These are phyloP conservation scores for Suillus bovinus DNA, from an alignment of 768 basidiomycete species.

Conservation along the genomic window DNA sequence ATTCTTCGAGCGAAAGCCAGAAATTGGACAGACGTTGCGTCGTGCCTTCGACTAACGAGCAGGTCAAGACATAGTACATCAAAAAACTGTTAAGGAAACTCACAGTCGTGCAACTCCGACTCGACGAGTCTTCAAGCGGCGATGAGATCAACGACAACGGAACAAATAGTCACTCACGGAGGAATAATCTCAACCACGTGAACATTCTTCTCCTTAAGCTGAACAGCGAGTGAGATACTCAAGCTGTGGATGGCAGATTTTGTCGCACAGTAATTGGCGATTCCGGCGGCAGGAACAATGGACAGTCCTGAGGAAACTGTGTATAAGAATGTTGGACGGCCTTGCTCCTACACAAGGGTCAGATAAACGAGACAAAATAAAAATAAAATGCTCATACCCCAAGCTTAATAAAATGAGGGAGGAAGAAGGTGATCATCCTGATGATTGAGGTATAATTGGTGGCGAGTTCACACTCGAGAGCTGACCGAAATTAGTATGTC, in stretches of 20 bases:
- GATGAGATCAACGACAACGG: background rate
- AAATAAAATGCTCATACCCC: slow-evolving; percentile 40
- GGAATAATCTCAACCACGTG: slow-evolving; percentile 58
- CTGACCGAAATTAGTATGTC: background rate
- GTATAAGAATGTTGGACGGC: slow-evolving; percentile 47
- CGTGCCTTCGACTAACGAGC: slow-evolving; percentile 54
- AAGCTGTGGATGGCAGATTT: slow-evolving; percentile 61
- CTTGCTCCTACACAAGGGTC: slow-evolving; percentile 32
- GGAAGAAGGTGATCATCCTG: slow-evolving; percentile 46
- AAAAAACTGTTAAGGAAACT: slow-evolving; percentile 15
- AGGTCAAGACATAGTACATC: slow-evolving; percentile 41
- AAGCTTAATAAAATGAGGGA: slow-evolving; percentile 57
- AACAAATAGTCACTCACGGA: slow-evolving; percentile 42
- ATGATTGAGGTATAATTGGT: slow-evolving; percentile 56
- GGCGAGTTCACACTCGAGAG: slow-evolving; percentile 42
- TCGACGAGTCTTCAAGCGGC: slow-evolving; percentile 48
- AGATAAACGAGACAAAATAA: background rate
- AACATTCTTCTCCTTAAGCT: slow-evolving; percentile 50
- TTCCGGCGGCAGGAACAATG: slow-evolving; percentile 41
- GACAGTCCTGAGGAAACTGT: slow-evolving; percentile 56
- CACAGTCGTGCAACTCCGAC: slow-evolving; percentile 62
- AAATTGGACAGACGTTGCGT: slow-evolving; percentile 47
- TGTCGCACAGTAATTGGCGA: slow-evolving; percentile 54
- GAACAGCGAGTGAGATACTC: slow-evolving; percentile 44
- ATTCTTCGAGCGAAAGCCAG: slow-evolving; percentile 58